Conservation (phyloP, 164 flowering plant species). For the Magnolia changhungtana region DNA sequence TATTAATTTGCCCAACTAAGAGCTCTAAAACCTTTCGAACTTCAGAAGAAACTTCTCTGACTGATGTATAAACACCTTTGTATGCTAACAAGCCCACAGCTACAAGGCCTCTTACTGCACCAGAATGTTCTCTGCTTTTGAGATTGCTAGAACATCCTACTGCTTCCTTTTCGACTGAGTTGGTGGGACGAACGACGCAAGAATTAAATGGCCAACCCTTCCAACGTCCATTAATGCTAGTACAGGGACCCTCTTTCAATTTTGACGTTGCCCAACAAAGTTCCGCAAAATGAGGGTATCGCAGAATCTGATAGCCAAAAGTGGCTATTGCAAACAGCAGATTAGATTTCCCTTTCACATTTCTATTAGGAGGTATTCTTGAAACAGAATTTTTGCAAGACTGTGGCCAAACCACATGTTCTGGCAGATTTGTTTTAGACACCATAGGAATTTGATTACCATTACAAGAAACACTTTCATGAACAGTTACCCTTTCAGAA, state of each 20-base stretch:
- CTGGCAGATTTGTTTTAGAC: constrained; percentile 3
- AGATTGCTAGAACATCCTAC: constrained; percentile 32
- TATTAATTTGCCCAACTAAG: constrained; percentile 54
- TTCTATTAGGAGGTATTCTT: constrained; percentile 26
- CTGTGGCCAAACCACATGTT: constrained; percentile 12
- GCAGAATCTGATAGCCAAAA: constrained; percentile 85
- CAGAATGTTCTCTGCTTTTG: constrained; percentile 46
- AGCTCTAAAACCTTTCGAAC: constrained; percentile 80
- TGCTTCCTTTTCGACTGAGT: constrained; percentile 33
- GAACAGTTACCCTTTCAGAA: constrained; percentile 6
- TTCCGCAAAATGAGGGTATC: constrained; percentile 93
- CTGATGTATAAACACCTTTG: constrained; percentile 67
- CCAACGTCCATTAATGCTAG: constrained; percentile 74
- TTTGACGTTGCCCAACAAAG: constrained; percentile 98
- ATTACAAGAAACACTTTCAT: neutral
- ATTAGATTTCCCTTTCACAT: constrained; percentile 58
- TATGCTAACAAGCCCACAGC: constrained; percentile 94
- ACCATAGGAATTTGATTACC: constrained; percentile 2
- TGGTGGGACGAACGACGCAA: constrained; percentile 65
- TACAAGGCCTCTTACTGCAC: constrained; percentile 73
- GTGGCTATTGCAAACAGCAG: constrained; percentile 62
- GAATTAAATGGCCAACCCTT: constrained; percentile 98
- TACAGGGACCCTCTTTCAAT: constrained; percentile 83
- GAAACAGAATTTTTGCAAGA: constrained; percentile 25
- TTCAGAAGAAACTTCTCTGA: constrained; percentile 64